Evolutionary conservation across 202 grass and related monocot species (phyloP).

Genomic region (Schoenoplectus tabernaemontani): DNA sequence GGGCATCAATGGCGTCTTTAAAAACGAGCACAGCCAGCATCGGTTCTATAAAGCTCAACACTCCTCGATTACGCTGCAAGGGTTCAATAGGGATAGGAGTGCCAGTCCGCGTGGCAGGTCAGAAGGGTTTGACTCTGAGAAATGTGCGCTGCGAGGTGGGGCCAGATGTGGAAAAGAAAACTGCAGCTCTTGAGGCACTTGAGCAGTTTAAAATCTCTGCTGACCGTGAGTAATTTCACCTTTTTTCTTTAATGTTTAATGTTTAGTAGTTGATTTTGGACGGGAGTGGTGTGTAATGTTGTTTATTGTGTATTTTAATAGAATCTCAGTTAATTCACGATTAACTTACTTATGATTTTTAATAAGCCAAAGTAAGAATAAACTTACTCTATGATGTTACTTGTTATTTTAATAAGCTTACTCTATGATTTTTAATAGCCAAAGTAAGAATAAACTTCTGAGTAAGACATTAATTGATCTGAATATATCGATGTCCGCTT

Average conservation of each 20-base stretch:
- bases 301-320: background rate
- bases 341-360: too few species aligned
- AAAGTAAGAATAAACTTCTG: too few species aligned
- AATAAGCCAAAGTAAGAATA: too few species aligned
- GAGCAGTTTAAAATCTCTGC: conserved; percentile 33
- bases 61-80: background rate
- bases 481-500: background rate
- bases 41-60: background rate
- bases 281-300: background rate
- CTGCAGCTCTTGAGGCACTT: conserved; percentile 22
- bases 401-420: too few species aligned
- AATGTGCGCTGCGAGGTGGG: conserved; percentile 13
- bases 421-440: too few species aligned
- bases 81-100: background rate
- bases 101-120: background rate
- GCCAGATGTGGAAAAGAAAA: conserved; percentile 17
- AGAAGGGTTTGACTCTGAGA: background rate
- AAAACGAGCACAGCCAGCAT: background rate
- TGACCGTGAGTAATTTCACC: conserved; percentile 14
- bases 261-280: conserved; percentile 15
- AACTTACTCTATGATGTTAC: too few species aligned
- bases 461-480: background rate
- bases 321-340: too few species aligned
- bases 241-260: background rate
- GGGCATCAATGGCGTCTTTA: conserved; percentile 24